Conservation (phyloP, 2,329 filamentous ascomycete species). For the Pyrenochaeta sp. region DNA sequence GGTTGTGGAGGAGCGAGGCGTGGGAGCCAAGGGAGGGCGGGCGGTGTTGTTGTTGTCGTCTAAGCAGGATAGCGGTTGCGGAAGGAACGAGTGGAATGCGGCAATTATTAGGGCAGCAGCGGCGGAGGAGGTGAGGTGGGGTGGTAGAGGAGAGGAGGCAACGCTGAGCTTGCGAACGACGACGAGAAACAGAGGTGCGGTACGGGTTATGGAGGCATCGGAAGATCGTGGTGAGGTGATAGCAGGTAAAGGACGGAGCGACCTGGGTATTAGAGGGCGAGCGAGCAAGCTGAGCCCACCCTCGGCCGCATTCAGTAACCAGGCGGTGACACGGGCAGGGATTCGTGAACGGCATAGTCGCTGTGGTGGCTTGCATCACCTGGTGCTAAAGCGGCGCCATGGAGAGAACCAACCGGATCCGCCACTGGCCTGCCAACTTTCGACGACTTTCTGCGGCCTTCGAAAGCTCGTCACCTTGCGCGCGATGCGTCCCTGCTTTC, state of each 20-base stretch:
- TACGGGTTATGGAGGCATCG: constrained; percentile 42
- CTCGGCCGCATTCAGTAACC: constrained; percentile 10
- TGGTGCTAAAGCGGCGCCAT: constrained; percentile 22
- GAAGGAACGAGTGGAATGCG: constrained; percentile 40
- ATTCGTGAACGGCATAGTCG: constrained; percentile 6
- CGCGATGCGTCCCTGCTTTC: not conserved
- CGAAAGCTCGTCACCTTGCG: constrained; percentile 16
- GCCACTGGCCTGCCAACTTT: constrained; percentile 26
- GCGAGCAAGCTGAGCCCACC: constrained; percentile 14
- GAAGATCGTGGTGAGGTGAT: constrained; percentile 35
- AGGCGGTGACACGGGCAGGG: constrained; percentile 24
- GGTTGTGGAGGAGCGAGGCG: constrained; percentile 23
- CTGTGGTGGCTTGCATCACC: constrained; percentile 17
- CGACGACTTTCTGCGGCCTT: constrained; percentile 18
- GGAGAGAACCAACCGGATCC: constrained; percentile 15
- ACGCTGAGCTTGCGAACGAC: constrained; percentile 41
- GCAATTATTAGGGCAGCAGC: constrained; percentile 28
- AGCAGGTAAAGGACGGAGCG: constrained; percentile 28
- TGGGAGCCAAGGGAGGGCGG: constrained; percentile 22
- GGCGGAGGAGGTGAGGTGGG: constrained; percentile 9
- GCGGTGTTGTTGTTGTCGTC: constrained; percentile 24
- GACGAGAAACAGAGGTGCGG: constrained; percentile 28
- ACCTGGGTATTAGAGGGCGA: constrained; percentile 21
- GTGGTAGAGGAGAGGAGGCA: constrained; percentile 17
- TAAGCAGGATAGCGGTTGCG: constrained; percentile 34